Percentiles rank a stretch among this genome's conserved stretches.
Evolutionary conservation across 495 filamentous ascomycete genomes (phyloP).

Genomic region (Hyaloscypha variabilis): DNA sequence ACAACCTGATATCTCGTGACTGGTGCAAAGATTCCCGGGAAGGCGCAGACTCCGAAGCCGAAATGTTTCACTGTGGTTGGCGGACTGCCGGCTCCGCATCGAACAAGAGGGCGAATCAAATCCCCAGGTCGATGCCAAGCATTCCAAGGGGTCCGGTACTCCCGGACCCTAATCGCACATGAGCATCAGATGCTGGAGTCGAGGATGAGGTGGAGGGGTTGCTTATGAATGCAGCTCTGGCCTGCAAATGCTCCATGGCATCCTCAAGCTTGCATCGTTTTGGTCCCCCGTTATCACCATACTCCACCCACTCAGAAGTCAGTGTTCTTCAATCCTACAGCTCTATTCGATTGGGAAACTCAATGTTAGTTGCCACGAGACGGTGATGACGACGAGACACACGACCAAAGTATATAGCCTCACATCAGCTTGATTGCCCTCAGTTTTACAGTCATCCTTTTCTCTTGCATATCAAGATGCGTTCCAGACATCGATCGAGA

Average conservation of each 20-base stretch:
- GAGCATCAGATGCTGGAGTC: conserved; percentile 2
- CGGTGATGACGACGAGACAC: conserved; percentile 7
- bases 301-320: background rate
- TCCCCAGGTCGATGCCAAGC: background rate
- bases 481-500: background rate
- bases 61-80: background rate
- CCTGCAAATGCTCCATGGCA: background rate
- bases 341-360: background rate
- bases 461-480: conserved; percentile 12
- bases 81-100: background rate
- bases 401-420: background rate
- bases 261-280: background rate
- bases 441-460: background rate
- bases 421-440: background rate
- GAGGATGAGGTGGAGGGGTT: background rate
- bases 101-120: background rate
- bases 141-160: conserved; percentile 2
- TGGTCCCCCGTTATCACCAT: background rate
- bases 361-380: background rate
- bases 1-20: background rate
- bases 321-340: background rate
- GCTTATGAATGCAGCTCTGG: background rate
- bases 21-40: background rate
- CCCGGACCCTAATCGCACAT: background rate
- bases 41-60: background rate